Evolutionary conservation across 2,329 filamentous ascomycete species (phyloP), one percentile per base, ranked within the genome.

Genomic region (Diaporthe humulicola): DNA sequence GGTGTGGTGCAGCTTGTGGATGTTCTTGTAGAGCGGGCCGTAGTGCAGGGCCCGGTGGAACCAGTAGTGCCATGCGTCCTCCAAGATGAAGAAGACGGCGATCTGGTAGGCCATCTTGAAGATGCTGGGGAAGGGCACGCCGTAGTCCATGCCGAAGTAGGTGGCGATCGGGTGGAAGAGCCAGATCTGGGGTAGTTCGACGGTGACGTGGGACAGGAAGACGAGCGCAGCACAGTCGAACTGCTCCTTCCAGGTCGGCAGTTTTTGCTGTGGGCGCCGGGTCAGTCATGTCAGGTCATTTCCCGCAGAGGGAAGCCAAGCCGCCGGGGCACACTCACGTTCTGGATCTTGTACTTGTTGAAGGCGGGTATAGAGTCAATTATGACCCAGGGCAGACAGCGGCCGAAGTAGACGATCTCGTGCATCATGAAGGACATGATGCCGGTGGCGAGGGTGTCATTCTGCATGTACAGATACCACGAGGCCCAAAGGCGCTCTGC

Each of bases 51-150:
- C 91, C 79, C 97, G 95, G 87, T 99, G 97, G 79, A 92, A 92
- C 93, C 96, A 98, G 90, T 99, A 99, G 86, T 99, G 97, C 97
- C 97, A 99, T 78, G 96, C 88, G 85, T 99, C 97, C 85, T 99
- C 97, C 81, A 98, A 86, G 75, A 98, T 90, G 86, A 99, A 99
- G 90, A 98, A 97, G 83, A 98, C 89, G 76, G 93, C 90, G 79
- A 99, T 96, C 81, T 99, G 97, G 83, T 94, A 92, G 78, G 93
- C 93, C 89, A 99, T 98, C 81, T 93, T 98, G 86, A 90, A 93
- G 78, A 93, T 81, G 17, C 93, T 88, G 45, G 97, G 97, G 88
- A 99, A 99, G 14, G 96, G 97, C 66, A 98, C 94, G 76, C 92
- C 91, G 78, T 94, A 98, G 75, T 93, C 89, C 85, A 99, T 93